Evolutionary conservation across 768 basidiomycete species (phyloP).

Genomic region (Lentinula boryana): DNA sequence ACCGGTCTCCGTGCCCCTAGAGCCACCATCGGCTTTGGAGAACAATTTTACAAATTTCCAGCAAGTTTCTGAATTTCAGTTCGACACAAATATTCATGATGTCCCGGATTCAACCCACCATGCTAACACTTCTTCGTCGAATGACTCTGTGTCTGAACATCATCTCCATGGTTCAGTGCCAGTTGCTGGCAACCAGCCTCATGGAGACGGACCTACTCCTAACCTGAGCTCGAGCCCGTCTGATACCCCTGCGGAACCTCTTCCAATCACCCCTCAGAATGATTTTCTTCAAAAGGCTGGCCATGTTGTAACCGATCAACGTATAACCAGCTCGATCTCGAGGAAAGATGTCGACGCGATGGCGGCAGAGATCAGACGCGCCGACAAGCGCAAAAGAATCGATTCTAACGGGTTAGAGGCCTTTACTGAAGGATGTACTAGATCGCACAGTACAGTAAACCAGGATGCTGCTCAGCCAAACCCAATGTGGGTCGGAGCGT

Average conservation of each 20-base stretch:
- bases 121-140: no score
- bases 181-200: no score
- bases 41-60: background rate
- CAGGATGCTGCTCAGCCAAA: background rate
- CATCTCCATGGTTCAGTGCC: no score
- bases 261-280: background rate
- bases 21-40: background rate
- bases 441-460: background rate
- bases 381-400: background rate
- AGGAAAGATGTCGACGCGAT: background rate
- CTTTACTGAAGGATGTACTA: background rate
- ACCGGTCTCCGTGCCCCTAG: background rate
- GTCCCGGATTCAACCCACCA: no score
- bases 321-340: no score
- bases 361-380: background rate
- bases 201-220: no score
- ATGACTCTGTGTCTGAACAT: no score
- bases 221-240: background rate
- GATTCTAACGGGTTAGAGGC: background rate
- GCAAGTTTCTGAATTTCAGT: background rate
- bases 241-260: background rate
- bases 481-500: background rate
- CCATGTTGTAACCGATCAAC: background rate
- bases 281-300: background rate
- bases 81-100: background rate